Base-by-base conservation (phyloP, 129 eudicot species). In the Flaveria bidentis region DNA sequence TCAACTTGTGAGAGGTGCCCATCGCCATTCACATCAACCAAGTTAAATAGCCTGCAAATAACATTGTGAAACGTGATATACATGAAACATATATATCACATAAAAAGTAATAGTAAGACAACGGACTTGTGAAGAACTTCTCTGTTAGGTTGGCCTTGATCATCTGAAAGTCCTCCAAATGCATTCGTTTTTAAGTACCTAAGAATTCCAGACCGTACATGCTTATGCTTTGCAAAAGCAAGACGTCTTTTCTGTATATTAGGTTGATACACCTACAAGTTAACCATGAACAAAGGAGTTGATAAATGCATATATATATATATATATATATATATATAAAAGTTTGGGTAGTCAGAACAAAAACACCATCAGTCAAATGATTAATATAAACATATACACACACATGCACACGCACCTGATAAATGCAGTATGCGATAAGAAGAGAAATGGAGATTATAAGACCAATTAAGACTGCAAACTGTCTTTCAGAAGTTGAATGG, bases 361-460 rank as follows among this genome's bases (percentile, higher is more conserved):
- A 17, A 56, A 56, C 22, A 56, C 28, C 17, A 13, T 61, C 65
- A 22, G 23, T 17, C 33, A 11, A 22, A 22, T 20, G 33, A 57
- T 22, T 57, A 57, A 57, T 57, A 9, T 22, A 25, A 22, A 20
- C 8, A 57, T 2, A 47, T 9, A 8, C 9, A 42, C 11, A 42
- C 12, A 44, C 12, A 44, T 44, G 12, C 4, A 47, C 16, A 13
- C 16, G 16, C 1, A 90, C 96, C 97, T 91, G 97, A 80, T 88
- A 91, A 62, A 91, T 70, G 89, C 93, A 91, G 82, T 91, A 91
- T 16, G 91, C 80, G 42, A 86, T 57, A n/a, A 91, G 84, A 65
- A 91, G 86, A 62, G 81, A 67, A 49, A 78, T 67, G 47, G 96
- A 82, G 28, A 82, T 22, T 56, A 90, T 74, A 60, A 90, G 93